Percentiles rank a stretch among this genome's conserved stretches.
Evolutionary conservation across 2,329 filamentous ascomycete species (phyloP).

Genomic region (Septoria petroselini): DNA sequence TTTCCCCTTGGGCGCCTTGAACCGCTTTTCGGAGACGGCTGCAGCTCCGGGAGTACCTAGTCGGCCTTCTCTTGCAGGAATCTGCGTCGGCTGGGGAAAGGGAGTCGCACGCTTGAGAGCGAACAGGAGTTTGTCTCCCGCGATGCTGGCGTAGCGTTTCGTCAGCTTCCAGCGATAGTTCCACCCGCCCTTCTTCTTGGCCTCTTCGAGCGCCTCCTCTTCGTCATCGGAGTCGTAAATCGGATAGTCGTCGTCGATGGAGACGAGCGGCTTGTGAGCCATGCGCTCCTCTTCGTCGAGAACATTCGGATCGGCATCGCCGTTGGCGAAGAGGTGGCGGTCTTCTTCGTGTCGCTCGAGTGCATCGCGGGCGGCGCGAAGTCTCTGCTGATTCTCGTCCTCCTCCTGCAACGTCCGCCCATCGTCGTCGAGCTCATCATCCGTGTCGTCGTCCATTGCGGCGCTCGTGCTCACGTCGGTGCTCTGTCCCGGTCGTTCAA

Average conservation of each 20-base stretch:
- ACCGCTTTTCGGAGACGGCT: constrained; percentile 44
- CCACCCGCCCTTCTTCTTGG: constrained; percentile 71
- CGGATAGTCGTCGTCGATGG: constrained; percentile 67
- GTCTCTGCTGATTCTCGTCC: constrained; percentile 46
- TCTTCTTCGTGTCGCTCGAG: constrained; percentile 52
- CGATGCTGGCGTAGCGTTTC: constrained; percentile 51
- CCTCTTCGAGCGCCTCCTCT: constrained; percentile 72
- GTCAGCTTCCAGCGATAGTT: constrained; percentile 63
- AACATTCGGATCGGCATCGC: constrained; percentile 40
- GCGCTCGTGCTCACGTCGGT: constrained; percentile 74
- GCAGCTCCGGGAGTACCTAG: constrained; percentile 45
- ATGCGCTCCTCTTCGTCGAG: constrained; percentile 84
- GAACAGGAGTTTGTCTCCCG: constrained; percentile 38
- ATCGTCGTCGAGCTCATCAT: constrained; percentile 59
- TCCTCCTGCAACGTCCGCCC: constrained; percentile 52
- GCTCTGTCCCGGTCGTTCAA: constrained; percentile 73
- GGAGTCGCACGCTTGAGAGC: constrained; percentile 38
- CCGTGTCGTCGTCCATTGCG: constrained; percentile 71
- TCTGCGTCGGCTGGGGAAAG: constrained; percentile 44
- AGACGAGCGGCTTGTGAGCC: constrained; percentile 54
- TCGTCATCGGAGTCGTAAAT: constrained; percentile 86
- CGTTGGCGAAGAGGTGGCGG: constrained; percentile 46
- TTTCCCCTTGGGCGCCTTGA: constrained; percentile 77
- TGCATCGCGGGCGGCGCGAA: constrained; percentile 51
- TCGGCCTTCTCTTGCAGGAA: constrained; percentile 41